Base-by-base conservation (phyloP, 2,329 filamentous ascomycete genomes). In the Cryphonectria parasitica region DNA sequence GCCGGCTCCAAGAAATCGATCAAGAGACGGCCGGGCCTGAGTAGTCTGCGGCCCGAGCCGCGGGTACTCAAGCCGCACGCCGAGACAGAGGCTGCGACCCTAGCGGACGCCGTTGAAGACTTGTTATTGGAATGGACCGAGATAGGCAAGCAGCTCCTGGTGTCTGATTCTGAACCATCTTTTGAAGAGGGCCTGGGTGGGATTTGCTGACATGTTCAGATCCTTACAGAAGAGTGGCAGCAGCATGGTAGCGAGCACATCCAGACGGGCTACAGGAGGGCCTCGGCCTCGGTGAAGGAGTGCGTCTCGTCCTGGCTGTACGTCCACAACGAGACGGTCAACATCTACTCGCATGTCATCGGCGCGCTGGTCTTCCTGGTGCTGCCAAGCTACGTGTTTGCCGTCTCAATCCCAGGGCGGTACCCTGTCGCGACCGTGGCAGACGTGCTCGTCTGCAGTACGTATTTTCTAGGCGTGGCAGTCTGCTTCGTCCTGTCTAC, bases 401-500 rank as follows among this genome's bases (percentile, higher is more conserved):
- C 66, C 56, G 28, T 31, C 25, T 54, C 58, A 6, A 75, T 84
- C 5, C 78, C 78, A 8, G 77, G 79, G 7, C 76, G 81, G 28
- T 82, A 81, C 73, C 74, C 73, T 19, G 68, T 79, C 3, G 82
- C 81, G 56, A 79, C 76, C 1, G 69, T 73, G 2, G 76, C 75
- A 41, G 83, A 85, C 70, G 73, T 83, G 34, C n/a, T 81, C 2
- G 83, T 83, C 15, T 85, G 81, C 73, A 77, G 77, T 8, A 76
- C 77, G 34, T 86, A 83, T 75, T 83, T 84, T 68, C 70, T 79
- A 22, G 83, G 83, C 8, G 82, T 85, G 13, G 79, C 80, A 6
- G 74, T 81, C 64, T 86, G 83, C 73, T 86, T 86, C 73, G 71
- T 78, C 8, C 75, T 86, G 0, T 87, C 85, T 2, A 79, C 82